A percentile compares a stretch with the other conserved stretches of the same genome.
These are phyloP conservation scores for Drechslerella coelobrocha DNA, from an alignment of 2,329 filamentous ascomycete species.

Conservation along the genomic window DNA sequence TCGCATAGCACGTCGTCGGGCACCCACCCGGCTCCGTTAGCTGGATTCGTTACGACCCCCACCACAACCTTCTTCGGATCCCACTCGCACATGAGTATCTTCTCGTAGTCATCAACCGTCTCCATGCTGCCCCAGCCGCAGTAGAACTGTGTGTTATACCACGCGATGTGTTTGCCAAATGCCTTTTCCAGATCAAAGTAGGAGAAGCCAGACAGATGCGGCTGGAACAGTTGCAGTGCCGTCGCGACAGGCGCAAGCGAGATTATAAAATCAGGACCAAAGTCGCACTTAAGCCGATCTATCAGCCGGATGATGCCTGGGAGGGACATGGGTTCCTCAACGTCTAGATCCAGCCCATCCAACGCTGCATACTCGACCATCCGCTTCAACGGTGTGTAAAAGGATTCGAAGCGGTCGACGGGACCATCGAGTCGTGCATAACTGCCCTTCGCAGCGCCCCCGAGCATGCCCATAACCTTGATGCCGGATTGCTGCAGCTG, in stretches of 20 bases:
- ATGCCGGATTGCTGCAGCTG: conserved; percentile 75
- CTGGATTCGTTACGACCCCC: conserved; percentile 79
- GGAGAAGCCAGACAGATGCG: conserved; percentile 79
- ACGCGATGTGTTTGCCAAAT: conserved; percentile 61
- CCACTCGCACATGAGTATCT: conserved; percentile 71
- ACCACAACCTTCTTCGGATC: conserved; percentile 75
- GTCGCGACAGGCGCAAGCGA: conserved; percentile 83
- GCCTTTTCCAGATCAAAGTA: conserved; percentile 76
- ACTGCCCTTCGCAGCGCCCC: conserved; percentile 79
- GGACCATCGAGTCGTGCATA: conserved; percentile 69
- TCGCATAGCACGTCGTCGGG: conserved; percentile 65
- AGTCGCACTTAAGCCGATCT: conserved; percentile 71
- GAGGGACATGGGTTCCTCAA: conserved; percentile 78
- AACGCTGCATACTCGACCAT: conserved; percentile 69
- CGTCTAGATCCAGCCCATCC: conserved; percentile 77
- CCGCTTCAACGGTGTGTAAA: conserved; percentile 73
- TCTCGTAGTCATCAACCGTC: conserved; percentile 62
- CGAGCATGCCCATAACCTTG: conserved; percentile 84
- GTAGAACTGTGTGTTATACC: conserved; percentile 95
- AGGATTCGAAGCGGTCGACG: conserved; percentile 70
- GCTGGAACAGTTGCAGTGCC: conserved; percentile 67
- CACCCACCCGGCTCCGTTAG: conserved; percentile 74
- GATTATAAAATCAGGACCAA: conserved; percentile 74
- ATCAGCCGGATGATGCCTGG: conserved; percentile 71
- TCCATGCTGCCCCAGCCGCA: conserved; percentile 77